phyloP scores from a whole-genome alignment of 2,329 filamentous ascomycete genomes.

The Sporothrix curviconia region DNA sequence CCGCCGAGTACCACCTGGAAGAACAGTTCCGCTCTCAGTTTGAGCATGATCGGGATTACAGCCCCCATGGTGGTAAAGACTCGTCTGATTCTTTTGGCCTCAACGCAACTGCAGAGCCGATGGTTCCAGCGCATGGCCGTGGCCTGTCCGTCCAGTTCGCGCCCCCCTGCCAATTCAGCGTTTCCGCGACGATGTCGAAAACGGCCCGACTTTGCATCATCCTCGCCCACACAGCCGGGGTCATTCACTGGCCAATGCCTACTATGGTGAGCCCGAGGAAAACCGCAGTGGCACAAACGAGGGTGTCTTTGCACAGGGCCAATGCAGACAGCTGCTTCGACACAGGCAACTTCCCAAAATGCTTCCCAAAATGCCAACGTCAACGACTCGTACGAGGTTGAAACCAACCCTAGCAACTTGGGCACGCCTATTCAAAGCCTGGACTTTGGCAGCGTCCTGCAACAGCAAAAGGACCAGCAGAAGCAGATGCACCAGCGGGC shows the following conservation, averaged over 20 bases:
- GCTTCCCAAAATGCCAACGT: conserved; percentile 28
- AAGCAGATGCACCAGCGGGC: conserved; percentile 44
- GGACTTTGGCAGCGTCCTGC: conserved; percentile 39
- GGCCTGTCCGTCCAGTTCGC: conserved; percentile 43
- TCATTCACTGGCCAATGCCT: conserved; percentile 63
- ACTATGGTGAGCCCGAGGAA: conserved; percentile 53
- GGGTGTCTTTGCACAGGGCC: conserved; percentile 33
- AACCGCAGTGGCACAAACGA: conserved; percentile 33
- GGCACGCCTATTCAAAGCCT: conserved; percentile 54
- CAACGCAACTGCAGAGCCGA: conserved; percentile 17
- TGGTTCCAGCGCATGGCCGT: conserved; percentile 31
- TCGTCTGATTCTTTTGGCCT: conserved; percentile 21
- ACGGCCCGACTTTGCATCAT: conserved; percentile 58
- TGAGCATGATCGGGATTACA: conserved; percentile 67
- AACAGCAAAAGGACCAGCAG: conserved; percentile 46
- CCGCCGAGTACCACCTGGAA: conserved; percentile 78
- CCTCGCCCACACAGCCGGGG: conserved; percentile 68
- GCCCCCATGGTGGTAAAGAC: conserved; percentile 49
- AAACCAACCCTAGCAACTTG: conserved; percentile 67
- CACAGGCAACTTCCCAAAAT: conserved; percentile 31
- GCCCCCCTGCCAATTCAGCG: conserved; percentile 35
- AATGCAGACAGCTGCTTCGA: conserved; percentile 16
- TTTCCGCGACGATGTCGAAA: conserved; percentile 47
- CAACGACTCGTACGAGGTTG: conserved; percentile 57
- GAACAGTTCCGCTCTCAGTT: conserved; percentile 72